Conservation (phyloP, 306 rosid genomes). For the peach (Prunus persica) region DNA sequence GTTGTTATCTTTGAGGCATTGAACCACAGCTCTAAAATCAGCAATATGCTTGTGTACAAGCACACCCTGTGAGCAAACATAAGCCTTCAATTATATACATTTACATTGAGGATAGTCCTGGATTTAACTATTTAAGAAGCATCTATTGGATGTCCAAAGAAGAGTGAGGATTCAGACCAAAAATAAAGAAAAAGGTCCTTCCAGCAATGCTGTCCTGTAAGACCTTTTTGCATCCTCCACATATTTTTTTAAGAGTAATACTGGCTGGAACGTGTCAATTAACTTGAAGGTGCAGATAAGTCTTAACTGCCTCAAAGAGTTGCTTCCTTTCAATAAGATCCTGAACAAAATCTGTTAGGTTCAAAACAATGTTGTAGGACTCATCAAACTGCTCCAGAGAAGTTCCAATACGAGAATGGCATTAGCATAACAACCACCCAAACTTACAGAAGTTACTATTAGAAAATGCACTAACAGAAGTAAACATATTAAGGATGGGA, state of each 20-base stretch:
- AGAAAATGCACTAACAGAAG: not conserved
- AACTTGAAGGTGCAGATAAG: constrained; percentile 52
- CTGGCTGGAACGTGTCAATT: constrained; percentile 37
- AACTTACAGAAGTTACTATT: not conserved
- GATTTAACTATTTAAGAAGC: not conserved
- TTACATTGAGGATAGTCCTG: not conserved
- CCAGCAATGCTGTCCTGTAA: not conserved
- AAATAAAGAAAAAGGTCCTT: not conserved
- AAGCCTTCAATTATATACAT: not conserved
- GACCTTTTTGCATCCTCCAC: constrained; percentile 4
- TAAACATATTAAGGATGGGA: not conserved
- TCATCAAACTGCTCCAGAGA: constrained; percentile 8
- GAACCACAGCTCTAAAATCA: constrained; percentile 18
- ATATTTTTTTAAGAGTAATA: constrained; percentile 24
- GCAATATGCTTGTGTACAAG: constrained; percentile 27
- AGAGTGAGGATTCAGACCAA: not conserved
- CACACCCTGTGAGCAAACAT: constrained; percentile 28
- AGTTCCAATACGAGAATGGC: not conserved
- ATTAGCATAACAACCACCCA: not conserved
- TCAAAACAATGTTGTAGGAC: not conserved
- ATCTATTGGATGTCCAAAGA: not conserved
- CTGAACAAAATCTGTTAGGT: constrained; percentile 42
- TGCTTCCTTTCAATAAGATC: constrained; percentile 39
- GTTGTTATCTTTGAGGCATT: constrained; percentile 42
- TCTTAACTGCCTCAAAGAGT: constrained; percentile 44